phyloP scores from a whole-genome alignment of 371 early-diverging fungal genomes.

The Coemansia sp. region DNA sequence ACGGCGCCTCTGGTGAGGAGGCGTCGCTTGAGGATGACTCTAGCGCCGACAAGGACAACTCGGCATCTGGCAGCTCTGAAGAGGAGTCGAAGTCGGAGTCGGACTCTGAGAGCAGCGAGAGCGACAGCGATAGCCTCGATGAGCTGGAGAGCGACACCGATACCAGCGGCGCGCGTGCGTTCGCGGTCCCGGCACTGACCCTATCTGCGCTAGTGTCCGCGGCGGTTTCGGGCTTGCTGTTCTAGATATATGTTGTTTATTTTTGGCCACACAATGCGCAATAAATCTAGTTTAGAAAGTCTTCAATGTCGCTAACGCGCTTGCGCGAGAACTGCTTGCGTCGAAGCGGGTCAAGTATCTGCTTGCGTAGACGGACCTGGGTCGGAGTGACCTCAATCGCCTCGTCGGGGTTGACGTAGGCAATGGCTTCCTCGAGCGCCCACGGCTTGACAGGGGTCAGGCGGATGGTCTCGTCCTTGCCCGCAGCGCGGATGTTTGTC shows the following conservation, averaged over 20 bases:
- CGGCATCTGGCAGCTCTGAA: slow-evolving; percentile 3
- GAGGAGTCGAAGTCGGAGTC: not conserved
- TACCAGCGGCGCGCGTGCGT: slow-evolving; percentile 5
- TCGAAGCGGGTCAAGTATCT: slow-evolving; percentile 61
- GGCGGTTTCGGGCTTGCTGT: slow-evolving; percentile 2
- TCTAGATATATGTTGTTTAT: not conserved
- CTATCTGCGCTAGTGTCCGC: slow-evolving; percentile 5
- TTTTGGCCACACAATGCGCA: too few species aligned
- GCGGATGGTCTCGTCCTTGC: slow-evolving; percentile 71
- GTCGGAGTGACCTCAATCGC: slow-evolving; percentile 77
- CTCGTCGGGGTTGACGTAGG: slow-evolving; percentile 74
- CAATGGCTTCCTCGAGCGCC: slow-evolving; percentile 71
- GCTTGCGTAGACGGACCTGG: slow-evolving; percentile 68
- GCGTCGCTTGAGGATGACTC: slow-evolving; percentile 3
- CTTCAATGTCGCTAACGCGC: slow-evolving; percentile 46
- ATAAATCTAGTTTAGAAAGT: slow-evolving; percentile 22
- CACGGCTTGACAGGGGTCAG: slow-evolving; percentile 64
- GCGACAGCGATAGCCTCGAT: not conserved
- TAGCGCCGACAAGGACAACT: not conserved
- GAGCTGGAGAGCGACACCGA: not conserved
- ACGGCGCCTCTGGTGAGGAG: not conserved
- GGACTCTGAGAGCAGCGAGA: not conserved
- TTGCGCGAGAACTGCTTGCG: slow-evolving; percentile 58
- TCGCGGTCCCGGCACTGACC: not conserved
- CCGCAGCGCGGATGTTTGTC: slow-evolving; percentile 70